Percentiles rank a stretch among this genome's conserved stretches.
Conservation (phyloP, 441 rosid genomes). For the Corymbia citriodora region DNA sequence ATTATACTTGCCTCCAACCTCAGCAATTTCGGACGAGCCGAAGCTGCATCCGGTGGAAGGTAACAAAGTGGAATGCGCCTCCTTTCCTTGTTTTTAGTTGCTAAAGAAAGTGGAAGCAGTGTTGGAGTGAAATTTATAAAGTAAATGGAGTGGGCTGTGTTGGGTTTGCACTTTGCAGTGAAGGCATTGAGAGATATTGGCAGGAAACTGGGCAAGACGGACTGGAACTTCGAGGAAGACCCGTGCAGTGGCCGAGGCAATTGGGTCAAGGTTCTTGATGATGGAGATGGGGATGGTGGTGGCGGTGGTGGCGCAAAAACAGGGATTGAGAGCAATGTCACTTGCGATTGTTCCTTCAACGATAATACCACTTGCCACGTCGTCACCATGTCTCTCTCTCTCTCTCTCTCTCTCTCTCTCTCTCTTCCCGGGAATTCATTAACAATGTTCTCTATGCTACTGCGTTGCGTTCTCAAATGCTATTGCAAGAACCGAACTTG, state of each 20-base stretch:
- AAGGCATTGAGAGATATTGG: conserved; percentile 59
- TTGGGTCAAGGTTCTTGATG: conserved; percentile 26
- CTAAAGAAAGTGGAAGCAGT: background rate
- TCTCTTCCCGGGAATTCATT: background rate
- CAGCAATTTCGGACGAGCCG: conserved; percentile 23
- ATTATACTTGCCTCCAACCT: conserved; percentile 3
- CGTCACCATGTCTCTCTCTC: conserved; percentile 34
- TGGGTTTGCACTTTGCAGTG: conserved; percentile 31
- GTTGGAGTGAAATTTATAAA: background rate
- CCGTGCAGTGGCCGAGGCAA: conserved; percentile 74
- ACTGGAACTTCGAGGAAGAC: conserved; percentile 65
- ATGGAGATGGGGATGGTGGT: background rate
- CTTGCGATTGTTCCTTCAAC: conserved; percentile 43
- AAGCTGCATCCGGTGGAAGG: conserved; percentile 52
- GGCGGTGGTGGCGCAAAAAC: background rate
- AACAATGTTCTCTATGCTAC: background rate
- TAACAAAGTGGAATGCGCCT: conserved; percentile 4
- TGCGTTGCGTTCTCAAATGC: background rate
- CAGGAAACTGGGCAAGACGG: conserved; percentile 56
- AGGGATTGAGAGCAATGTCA: conserved; percentile 49
- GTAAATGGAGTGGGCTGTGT: background rate
- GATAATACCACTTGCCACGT: conserved; percentile 57
- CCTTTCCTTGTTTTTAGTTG: background rate
- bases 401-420: background rate
- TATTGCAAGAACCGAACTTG: background rate